A percentile compares a stretch with the other conserved stretches of the same genome.
Evolutionary conservation across 164 flowering plant species (phyloP).

Genomic region (Annona squamosa): DNA sequence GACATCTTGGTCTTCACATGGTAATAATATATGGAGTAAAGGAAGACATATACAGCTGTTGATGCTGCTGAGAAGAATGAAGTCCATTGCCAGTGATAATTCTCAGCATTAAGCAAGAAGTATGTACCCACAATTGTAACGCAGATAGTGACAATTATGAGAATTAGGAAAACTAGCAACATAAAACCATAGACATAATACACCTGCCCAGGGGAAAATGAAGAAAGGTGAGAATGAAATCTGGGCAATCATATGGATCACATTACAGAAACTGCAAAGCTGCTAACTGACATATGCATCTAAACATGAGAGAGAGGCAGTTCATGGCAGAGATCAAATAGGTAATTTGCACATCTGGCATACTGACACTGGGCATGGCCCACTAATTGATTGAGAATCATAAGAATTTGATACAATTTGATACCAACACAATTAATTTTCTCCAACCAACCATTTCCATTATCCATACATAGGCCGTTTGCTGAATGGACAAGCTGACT

Average conservation of each 20-base stretch:
- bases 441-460: neutral
- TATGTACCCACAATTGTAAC: conserved; percentile 97
- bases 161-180: conserved; percentile 91
- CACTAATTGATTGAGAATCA: neutral
- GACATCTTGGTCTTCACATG: conserved; percentile 95
- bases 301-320: neutral
- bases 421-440: neutral
- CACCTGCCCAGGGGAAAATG: conserved; percentile 42
- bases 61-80: conserved; percentile 99
- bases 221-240: neutral
- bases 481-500: neutral
- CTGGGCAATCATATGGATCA: neutral
- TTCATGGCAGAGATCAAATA: neutral
- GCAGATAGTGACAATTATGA: conserved; percentile 88
- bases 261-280: neutral
- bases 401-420: neutral
- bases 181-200: conserved; percentile 97
- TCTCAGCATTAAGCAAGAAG: conserved; percentile 93
- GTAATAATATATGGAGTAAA: conserved; percentile 88
- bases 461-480: neutral
- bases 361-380: neutral
- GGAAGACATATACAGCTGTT: conserved; percentile 83
- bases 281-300: neutral
- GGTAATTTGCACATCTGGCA: neutral
- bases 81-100: conserved; percentile 99